Evolutionary conservation across 495 filamentous ascomycete genomes (phyloP).

Genomic region (Lasiosphaeria hispida): DNA sequence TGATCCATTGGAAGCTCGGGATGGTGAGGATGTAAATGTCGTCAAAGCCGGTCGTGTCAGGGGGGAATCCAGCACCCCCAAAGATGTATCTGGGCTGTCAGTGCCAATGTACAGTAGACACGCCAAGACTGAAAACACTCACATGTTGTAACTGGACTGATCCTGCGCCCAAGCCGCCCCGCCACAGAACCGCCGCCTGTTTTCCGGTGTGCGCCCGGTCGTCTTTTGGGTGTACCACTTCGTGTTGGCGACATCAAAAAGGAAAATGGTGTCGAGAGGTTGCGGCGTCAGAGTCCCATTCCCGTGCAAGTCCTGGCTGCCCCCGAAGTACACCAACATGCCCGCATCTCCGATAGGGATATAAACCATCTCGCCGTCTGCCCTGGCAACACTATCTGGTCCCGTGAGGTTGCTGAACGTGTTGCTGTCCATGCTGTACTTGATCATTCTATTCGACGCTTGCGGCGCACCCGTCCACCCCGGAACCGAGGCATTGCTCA

Average conservation of each 20-base stretch:
- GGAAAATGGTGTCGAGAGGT: constrained; percentile 42
- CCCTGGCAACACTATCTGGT: constrained; percentile 42
- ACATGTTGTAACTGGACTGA: constrained; percentile 56
- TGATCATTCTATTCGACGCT: constrained; percentile 40
- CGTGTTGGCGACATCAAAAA: constrained; percentile 50
- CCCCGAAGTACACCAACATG: constrained; percentile 54
- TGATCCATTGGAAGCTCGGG: constrained; percentile 55
- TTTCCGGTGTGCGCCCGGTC: constrained; percentile 43
- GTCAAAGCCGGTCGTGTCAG: constrained; percentile 46
- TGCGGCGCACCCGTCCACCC: constrained; percentile 42
- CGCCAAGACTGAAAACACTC: constrained; percentile 14
- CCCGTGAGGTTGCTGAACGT: constrained; percentile 43
- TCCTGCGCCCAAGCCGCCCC: constrained; percentile 54
- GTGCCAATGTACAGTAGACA: background rate
- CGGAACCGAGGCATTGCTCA: constrained; percentile 41
- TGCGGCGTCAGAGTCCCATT: constrained; percentile 31
- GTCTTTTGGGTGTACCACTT: constrained; percentile 56
- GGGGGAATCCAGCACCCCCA: constrained; percentile 45
- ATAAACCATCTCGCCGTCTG: constrained; percentile 47
- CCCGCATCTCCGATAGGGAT: constrained; percentile 53
- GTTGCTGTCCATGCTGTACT: constrained; percentile 45
- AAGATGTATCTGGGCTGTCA: constrained; percentile 46
- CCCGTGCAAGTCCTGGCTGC: constrained; percentile 34
- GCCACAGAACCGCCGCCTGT: constrained; percentile 53
- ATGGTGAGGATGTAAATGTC: constrained; percentile 58